Evolutionary conservation across 345 rosid species (phyloP).

Genomic region (Salix brachista): DNA sequence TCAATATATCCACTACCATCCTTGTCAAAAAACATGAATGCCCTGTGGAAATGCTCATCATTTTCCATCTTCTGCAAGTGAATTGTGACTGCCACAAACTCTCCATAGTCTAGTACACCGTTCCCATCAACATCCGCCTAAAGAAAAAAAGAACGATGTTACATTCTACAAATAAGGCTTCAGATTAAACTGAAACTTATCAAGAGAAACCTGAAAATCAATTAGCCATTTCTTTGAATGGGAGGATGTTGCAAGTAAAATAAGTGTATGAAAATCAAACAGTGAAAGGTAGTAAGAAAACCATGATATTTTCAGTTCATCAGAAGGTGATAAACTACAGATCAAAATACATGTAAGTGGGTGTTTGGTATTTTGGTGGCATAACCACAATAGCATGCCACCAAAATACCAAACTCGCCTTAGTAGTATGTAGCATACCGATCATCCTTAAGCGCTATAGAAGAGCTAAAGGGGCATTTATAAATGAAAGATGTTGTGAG

Average conservation of each 20-base stretch:
- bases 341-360: neutral
- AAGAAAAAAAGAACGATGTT: conserved; percentile 9
- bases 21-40: conserved; percentile 87
- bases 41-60: conserved; percentile 85
- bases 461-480: neutral
- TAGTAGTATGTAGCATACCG: neutral
- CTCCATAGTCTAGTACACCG: conserved; percentile 85
- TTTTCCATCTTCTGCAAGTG: conserved; percentile 98
- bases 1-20: conserved; percentile 82
- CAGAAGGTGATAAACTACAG: neutral
- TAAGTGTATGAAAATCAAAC: neutral
- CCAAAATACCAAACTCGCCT: neutral
- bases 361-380: neutral
- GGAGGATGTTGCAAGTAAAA: neutral
- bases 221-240: neutral
- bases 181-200: neutral
- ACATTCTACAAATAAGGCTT: neutral
- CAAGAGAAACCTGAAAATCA: neutral
- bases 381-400: neutral
- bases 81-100: conserved; percentile 95
- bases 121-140: conserved; percentile 98
- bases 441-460: neutral
- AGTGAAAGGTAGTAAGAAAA: neutral
- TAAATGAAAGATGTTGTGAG: neutral
- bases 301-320: neutral